Evolutionary conservation across 352 stramenopile species (phyloP).

Genomic region (Pythium grandisporangium): DNA sequence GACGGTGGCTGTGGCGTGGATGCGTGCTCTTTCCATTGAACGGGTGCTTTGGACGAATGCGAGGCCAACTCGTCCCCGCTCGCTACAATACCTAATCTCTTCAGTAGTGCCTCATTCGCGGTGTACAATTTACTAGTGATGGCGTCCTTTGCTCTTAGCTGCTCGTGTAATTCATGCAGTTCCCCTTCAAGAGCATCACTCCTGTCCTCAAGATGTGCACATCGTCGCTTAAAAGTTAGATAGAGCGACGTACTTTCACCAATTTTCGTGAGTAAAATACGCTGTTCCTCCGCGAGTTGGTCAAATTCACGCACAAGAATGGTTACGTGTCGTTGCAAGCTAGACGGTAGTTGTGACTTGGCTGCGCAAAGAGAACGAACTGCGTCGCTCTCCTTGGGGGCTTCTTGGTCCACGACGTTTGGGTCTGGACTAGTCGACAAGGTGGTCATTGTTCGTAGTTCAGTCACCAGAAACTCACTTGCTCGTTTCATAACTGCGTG

Average conservation of each 20-base stretch:
- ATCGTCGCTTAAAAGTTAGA: conserved; percentile 45
- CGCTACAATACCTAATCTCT: conserved; percentile 23
- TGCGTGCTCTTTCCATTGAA: too few relatives aligned
- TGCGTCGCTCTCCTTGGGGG: conserved; percentile 12
- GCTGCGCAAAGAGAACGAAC: too few relatives aligned
- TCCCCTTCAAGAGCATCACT: conserved; percentile 18
- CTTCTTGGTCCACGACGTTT: too few relatives aligned
- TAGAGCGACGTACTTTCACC: conserved; percentile 49
- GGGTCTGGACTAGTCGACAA: too few relatives aligned
- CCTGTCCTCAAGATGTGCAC: conserved; percentile 25
- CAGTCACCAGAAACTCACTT: too few relatives aligned
- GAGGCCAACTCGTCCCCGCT: too few relatives aligned
- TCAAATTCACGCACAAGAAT: conserved; percentile 47
- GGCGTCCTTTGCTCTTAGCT: conserved; percentile 36
- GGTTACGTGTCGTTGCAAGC: conserved; percentile 35
- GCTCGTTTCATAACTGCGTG: conserved; percentile 29
- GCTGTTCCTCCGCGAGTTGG: conserved; percentile 42
- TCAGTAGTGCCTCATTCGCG: conserved; percentile 50
- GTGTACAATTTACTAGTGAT: conserved; percentile 56
- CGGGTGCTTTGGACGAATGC: too few relatives aligned
- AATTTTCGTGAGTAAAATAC: conserved; percentile 46
- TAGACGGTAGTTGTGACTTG: conserved; percentile 30
- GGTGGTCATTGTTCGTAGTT: too few relatives aligned
- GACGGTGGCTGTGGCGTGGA: too few relatives aligned
- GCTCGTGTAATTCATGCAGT: conserved; percentile 22